Evolutionary conservation across 2,329 filamentous ascomycete genomes (phyloP).

Genomic region (Fusarium pseudocircinatum): DNA sequence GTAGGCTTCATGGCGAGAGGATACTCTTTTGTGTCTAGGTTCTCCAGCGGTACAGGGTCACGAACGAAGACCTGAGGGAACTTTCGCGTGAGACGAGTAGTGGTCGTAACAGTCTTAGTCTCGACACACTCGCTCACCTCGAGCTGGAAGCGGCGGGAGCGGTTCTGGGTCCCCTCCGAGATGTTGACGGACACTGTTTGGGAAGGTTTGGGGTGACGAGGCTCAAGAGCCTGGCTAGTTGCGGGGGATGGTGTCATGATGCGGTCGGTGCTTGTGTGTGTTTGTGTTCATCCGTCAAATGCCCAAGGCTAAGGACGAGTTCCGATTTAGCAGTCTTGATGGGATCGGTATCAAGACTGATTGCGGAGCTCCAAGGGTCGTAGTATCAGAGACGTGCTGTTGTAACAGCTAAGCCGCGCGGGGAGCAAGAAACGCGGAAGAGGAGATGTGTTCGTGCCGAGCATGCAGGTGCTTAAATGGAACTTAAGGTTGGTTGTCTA

Average conservation of each 20-base stretch:
- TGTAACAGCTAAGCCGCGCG: background rate
- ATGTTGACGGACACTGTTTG: constrained; percentile 60
- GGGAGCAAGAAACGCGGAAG: constrained; percentile 10
- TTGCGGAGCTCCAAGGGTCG: background rate
- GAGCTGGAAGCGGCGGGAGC: constrained; percentile 59
- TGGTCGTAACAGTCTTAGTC: constrained; percentile 84
- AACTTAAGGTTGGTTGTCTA: background rate
- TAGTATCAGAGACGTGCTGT: background rate
- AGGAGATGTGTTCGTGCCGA: background rate
- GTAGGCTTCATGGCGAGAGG: constrained; percentile 86
- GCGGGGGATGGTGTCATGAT: constrained; percentile 52
- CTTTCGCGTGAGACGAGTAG: constrained; percentile 84
- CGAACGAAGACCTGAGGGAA: constrained; percentile 87
- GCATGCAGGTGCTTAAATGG: background rate
- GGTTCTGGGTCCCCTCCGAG: constrained; percentile 52
- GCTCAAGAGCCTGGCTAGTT: constrained; percentile 51
- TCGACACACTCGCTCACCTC: constrained; percentile 72
- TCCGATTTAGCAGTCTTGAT: background rate
- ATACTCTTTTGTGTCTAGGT: constrained; percentile 88
- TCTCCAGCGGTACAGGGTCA: constrained; percentile 73
- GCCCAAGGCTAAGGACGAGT: constrained; percentile 8
- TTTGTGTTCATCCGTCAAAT: constrained; percentile 26
- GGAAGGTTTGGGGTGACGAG: constrained; percentile 47
- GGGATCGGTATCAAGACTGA: background rate
- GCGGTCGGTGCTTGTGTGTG: constrained; percentile 22